A percentile compares a stretch with the other conserved stretches of the same genome.
These are phyloP conservation scores for Spiromastix sp. DNA, from an alignment of 2,329 filamentous ascomycete genomes.

Conservation along the genomic window DNA sequence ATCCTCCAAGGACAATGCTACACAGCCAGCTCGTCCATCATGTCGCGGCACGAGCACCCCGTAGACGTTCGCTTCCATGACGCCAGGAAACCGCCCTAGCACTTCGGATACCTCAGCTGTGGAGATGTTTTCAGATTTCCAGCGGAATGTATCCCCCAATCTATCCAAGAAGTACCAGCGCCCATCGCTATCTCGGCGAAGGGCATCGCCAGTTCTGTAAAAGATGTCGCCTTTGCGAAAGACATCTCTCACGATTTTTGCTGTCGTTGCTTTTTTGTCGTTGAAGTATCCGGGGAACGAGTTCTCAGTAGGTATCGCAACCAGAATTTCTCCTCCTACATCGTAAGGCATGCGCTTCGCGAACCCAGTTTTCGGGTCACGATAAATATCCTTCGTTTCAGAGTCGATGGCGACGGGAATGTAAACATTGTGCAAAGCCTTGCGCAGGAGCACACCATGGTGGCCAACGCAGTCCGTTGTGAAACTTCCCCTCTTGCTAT, in stretches of 20 bases:
- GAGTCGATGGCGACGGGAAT: conserved; percentile 60
- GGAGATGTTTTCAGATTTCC: conserved; percentile 61
- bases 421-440: conserved; percentile 42
- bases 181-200: conserved; percentile 52
- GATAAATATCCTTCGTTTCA: conserved; percentile 54
- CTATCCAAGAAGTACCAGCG: conserved; percentile 61
- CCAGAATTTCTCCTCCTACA: conserved; percentile 64
- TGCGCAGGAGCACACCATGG: conserved; percentile 53
- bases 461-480: conserved; percentile 57
- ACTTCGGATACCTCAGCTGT: conserved; percentile 58
- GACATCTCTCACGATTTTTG: conserved; percentile 55
- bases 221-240: conserved; percentile 58
- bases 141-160: conserved; percentile 63
- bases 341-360: conserved; percentile 53
- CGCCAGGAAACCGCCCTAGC: conserved; percentile 47
- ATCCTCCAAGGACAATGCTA: conserved; percentile 22
- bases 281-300: conserved; percentile 61
- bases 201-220: conserved; percentile 58
- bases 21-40: conserved; percentile 59
- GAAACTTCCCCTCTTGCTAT: conserved; percentile 52
- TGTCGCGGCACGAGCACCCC: conserved; percentile 55
- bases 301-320: conserved; percentile 47
- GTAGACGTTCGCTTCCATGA: conserved; percentile 60
- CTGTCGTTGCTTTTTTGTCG: conserved; percentile 54
- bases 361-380: conserved; percentile 59